Evolutionary conservation across 106 monocot genomes (phyloP).

Genomic region (Hemerocallis citrina): DNA sequence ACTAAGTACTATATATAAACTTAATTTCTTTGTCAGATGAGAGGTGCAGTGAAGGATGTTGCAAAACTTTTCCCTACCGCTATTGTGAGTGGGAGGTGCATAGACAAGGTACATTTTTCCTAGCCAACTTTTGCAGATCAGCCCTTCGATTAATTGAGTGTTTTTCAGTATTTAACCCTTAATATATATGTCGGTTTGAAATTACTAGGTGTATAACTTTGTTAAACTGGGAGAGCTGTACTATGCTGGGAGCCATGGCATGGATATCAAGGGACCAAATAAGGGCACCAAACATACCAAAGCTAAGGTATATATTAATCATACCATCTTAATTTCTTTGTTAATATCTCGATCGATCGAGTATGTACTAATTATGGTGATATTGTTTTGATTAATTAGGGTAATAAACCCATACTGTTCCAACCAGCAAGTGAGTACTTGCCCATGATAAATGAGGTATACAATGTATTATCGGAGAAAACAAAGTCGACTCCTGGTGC

Average conservation of each 20-base stretch:
- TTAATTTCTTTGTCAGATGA: slow-evolving; percentile 37
- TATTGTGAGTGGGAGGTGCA: slow-evolving; percentile 71
- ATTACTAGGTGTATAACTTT: slow-evolving; percentile 48
- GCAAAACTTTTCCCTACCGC: slow-evolving; percentile 67
- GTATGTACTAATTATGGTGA: neutral
- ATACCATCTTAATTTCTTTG: neutral
- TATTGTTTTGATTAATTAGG: slow-evolving; percentile 1
- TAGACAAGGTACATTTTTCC: slow-evolving; percentile 56
- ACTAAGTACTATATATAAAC: neutral
- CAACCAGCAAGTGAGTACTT: slow-evolving; percentile 72
- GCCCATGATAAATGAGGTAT: slow-evolving; percentile 68
- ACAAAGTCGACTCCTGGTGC: slow-evolving; percentile 39
- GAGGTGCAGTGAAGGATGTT: slow-evolving; percentile 49
- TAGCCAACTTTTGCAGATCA: neutral
- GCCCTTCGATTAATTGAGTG: neutral
- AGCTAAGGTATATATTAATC: slow-evolving; percentile 19
- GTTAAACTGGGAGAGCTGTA: slow-evolving; percentile 61
- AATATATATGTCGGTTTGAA: neutral
- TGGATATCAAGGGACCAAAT: slow-evolving; percentile 81
- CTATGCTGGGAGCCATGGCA: slow-evolving; percentile 88
- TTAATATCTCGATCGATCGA: neutral
- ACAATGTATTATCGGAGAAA: slow-evolving; percentile 36
- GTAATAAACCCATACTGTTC: slow-evolving; percentile 41
- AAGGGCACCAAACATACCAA: slow-evolving; percentile 30
- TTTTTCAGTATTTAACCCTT: neutral